Conservation (phyloP, 2,329 filamentous ascomycete species). For the Beauveria pseudobassiana region DNA sequence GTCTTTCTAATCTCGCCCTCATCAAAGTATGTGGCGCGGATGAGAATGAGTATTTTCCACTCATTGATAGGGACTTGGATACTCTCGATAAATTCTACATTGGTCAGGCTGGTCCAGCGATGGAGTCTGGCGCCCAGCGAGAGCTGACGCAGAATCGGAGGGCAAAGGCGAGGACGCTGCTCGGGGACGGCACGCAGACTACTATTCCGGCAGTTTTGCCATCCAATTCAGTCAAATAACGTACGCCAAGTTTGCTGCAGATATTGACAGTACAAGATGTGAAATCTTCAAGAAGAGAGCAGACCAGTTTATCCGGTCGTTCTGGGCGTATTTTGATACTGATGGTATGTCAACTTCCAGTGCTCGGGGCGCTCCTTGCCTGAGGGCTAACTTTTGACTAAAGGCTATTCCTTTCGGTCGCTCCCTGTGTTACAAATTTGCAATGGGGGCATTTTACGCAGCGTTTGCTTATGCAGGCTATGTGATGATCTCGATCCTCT, state of each 20-base stretch:
- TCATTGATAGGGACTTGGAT: constrained; percentile 34
- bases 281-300: constrained; percentile 30
- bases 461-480: constrained; percentile 35
- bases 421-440: constrained; percentile 43
- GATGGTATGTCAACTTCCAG: constrained; percentile 26
- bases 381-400: constrained; percentile 15
- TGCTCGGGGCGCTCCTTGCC: not conserved
- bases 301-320: constrained; percentile 30
- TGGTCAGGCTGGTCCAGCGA: constrained; percentile 38
- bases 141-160: constrained; percentile 15
- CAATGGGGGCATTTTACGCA: constrained; percentile 41
- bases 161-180: constrained; percentile 12
- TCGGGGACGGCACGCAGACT: constrained; percentile 36
- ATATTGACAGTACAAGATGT: constrained; percentile 31
- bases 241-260: constrained; percentile 34
- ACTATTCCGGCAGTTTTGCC: constrained; percentile 47
- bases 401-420: constrained; percentile 46
- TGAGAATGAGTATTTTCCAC: constrained; percentile 22
- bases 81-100: constrained; percentile 39
- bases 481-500: constrained; percentile 29
- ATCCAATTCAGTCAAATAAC: constrained; percentile 44
- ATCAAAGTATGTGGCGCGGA: constrained; percentile 32
- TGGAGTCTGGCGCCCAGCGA: constrained; percentile 30
- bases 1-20: constrained; percentile 40
- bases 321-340: constrained; percentile 42